Conservation (phyloP, 352 stramenopile species). For the Elongisporangium prolatum region DNA sequence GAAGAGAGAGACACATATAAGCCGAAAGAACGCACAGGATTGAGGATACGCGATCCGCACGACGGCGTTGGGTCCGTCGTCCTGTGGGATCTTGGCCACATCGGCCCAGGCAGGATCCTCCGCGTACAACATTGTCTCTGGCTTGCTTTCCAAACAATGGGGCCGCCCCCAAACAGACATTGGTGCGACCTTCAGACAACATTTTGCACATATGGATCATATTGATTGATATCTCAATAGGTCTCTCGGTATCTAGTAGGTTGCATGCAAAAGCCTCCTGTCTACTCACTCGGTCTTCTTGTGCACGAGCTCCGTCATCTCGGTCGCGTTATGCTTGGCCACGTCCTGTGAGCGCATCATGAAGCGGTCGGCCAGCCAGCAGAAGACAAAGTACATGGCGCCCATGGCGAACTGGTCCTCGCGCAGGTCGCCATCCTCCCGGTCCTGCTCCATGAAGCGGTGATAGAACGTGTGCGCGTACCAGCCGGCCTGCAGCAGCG, state of each 20-base stretch:
- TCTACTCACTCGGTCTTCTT: conserved; percentile 7
- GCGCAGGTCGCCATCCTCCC: conserved; percentile 48
- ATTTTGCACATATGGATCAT: background rate
- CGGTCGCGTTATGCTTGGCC: conserved; percentile 58
- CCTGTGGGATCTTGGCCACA: conserved; percentile 77
- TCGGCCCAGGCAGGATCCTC: conserved; percentile 74
- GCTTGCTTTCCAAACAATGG: background rate
- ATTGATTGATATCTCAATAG: too few relatives aligned
- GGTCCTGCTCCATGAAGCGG: conserved; percentile 35
- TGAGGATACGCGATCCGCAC: conserved; percentile 76
- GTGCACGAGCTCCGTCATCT: conserved; percentile 51
- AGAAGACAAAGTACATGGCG: conserved; percentile 69
- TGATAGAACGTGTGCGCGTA: conserved; percentile 46
- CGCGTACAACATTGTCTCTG: conserved; percentile 42
- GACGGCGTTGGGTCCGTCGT: conserved; percentile 74
- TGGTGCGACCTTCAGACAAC: conserved; percentile 11
- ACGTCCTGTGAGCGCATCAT: conserved; percentile 67
- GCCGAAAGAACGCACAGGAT: conserved; percentile 64
- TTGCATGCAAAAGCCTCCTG: too few relatives aligned
- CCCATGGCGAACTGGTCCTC: conserved; percentile 66
- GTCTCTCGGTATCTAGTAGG: too few relatives aligned
- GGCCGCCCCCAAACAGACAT: background rate
- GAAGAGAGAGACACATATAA: background rate
- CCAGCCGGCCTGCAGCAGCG: conserved; percentile 69
- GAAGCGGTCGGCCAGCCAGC: conserved; percentile 74